Conservation (phyloP, 2,329 filamentous ascomycete species). For the Alternaria hordeiaustralica region DNA sequence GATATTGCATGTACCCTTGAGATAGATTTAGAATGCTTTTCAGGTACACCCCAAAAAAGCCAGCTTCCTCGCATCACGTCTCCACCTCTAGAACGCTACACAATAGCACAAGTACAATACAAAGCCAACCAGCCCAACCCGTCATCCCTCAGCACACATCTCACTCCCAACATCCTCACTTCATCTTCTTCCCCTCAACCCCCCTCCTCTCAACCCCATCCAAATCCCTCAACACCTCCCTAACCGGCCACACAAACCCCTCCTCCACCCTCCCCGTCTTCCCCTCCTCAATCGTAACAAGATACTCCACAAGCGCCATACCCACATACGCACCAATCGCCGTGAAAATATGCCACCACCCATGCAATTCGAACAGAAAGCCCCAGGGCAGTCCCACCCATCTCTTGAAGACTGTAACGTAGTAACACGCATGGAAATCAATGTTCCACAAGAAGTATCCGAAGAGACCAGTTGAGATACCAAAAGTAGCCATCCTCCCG, state of each 20-base stretch:
- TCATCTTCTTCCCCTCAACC: constrained; percentile 20
- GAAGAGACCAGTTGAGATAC: constrained; percentile 54
- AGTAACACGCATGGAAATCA: constrained; percentile 60
- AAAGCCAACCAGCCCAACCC: neutral
- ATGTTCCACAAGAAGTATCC: constrained; percentile 64
- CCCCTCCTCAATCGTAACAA: constrained; percentile 42
- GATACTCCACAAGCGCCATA: constrained; percentile 48
- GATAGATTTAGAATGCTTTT: rapidly evolving
- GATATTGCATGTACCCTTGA: rapidly evolving
- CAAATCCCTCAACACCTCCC: constrained; percentile 37
- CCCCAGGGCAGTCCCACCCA: constrained; percentile 61
- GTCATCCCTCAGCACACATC: neutral
- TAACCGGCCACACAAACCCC: constrained; percentile 48
- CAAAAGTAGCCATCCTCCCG: constrained; percentile 35
- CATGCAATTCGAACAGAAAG: constrained; percentile 65
- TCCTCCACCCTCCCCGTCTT: constrained; percentile 35
- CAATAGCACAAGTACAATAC: neutral
- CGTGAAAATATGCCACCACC: constrained; percentile 70
- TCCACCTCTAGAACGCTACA: neutral
- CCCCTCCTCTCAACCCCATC: constrained; percentile 19
- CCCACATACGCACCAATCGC: constrained; percentile 59
- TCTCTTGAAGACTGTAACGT: constrained; percentile 55
- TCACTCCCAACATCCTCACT: neutral
- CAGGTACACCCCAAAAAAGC: rapidly evolving
- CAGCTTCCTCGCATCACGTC: neutral